Evolutionary conservation across 345 rosid genomes (phyloP), one percentile per base, ranked within the genome.

Genomic region (Melaleuca quinquenervia): DNA sequence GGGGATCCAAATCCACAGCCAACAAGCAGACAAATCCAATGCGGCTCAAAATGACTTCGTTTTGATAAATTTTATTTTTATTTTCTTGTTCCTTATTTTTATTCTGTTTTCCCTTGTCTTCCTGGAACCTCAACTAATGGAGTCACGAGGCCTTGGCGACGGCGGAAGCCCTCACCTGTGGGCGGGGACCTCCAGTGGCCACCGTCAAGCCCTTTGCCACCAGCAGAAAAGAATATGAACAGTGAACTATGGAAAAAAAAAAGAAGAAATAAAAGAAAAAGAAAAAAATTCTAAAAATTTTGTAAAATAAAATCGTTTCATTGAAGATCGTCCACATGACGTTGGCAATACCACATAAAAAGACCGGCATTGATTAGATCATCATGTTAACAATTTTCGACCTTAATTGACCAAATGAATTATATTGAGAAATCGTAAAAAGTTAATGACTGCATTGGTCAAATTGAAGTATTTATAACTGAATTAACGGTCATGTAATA

Each of bases 311-410:
- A 6, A 62, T 64, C 32, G 2, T 8, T 64, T 64, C 15, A 7
- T 32, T 64, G 29, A 18, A 64, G 22, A 16, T 64, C 0, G 1
- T 29, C 41, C 20, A 29, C 6, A 11, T 64, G 0, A 5, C 11
- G 4, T 14, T 1, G 13, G 15, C 7, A 1, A 3, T 1, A 1
- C 76, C 76, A 64, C 22, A 16, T 64, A 64, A 4, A 5, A 70
- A 0, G 0, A 1, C 3, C 3, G 20, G 3, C 1, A 14, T 8
- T 18, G 22, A 52, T 52, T 18, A 10, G 3, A 53, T 4, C 0
- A 11, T 11, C 10, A 22, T 1, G 3, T 54, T 3, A 54, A 11
- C 11, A 1, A 27, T 62, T 62, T 62, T 2, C 0, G 0, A 1
- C 12, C 5, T 64, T 32, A 5, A 70, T 70, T 18, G 78, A 18